Conservation (phyloP, 2,329 filamentous ascomycete genomes). For the Trichophyton rubrum region DNA sequence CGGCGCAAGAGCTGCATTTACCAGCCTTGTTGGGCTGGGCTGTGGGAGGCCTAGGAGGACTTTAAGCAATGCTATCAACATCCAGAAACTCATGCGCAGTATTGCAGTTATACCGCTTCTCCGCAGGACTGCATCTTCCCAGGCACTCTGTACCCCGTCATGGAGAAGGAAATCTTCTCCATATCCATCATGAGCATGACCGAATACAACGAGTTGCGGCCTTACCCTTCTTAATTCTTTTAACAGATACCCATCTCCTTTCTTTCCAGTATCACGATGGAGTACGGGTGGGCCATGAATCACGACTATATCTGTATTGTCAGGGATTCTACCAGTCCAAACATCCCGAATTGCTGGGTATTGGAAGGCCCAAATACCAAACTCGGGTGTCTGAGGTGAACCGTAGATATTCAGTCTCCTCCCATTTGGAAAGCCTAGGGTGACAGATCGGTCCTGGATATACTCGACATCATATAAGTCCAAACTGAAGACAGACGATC, state of each 20-base stretch:
- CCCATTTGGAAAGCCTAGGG: conserved; percentile 1
- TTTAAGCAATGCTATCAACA: not conserved
- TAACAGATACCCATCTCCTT: conserved; percentile 14
- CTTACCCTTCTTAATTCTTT: conserved; percentile 14
- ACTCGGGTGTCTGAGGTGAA: conserved; percentile 14
- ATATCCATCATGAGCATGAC: conserved; percentile 18
- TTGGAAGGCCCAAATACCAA: conserved; percentile 18
- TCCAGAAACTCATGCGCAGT: not conserved
- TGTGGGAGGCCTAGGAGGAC: not conserved
- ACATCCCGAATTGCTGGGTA: conserved; percentile 13
- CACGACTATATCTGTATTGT: conserved; percentile 16
- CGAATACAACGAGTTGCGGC: conserved; percentile 18
- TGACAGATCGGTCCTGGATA: conserved; percentile 11
- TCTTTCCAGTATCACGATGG: conserved; percentile 15
- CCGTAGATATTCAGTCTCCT: conserved; percentile 15
- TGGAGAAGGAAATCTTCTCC: not conserved
- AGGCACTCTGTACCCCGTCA: not conserved
- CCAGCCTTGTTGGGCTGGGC: not conserved
- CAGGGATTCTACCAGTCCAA: conserved; percentile 14
- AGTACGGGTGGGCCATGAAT: conserved; percentile 16
- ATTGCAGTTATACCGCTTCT: not conserved
- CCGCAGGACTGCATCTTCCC: not conserved
- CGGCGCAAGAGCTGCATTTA: not conserved
- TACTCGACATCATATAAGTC: conserved; percentile 14
- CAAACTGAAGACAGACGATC: conserved; percentile 6